Base-by-base conservation (phyloP, 768 basidiomycete genomes). In the Podaxis sp. region DNA sequence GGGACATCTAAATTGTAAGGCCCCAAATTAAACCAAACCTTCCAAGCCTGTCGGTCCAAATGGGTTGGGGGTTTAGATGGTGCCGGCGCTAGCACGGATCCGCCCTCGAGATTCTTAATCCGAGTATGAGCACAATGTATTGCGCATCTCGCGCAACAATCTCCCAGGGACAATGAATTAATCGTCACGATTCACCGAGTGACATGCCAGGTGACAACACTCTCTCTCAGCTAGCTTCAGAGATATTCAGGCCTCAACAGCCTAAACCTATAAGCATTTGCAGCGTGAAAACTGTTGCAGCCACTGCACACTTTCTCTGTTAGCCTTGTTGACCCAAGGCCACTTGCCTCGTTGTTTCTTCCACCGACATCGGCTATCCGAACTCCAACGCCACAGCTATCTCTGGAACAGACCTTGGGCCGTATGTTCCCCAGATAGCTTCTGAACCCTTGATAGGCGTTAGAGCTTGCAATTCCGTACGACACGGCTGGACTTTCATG, bases 351-450 rank as follows among this genome's bases (percentile, higher is more conserved):
- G 22, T 24, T 24, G 6, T 28, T 30, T 36, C 40, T 30, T 55
- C 22, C 60, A 62, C 41, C 41, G 53, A 46, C n/a, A 62, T 56
- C 60, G 41, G 60, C 53, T n/a, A 26, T 55, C 40, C 17, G 28
- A 44, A 10, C 40, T 55, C 52, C 28, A 40, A 61, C 17, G 22
- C 33, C 51, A 5, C 54, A 40, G 40, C 28, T 20, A 48, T 36
- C 54, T 17, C 40, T 44, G 48, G 33, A 48, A n/a, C 28, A n/a
- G 20, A 20, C 53, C 52, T 26, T 38, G 36, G 5, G 33, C 17
- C 11, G 20, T 46, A 44, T 51, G 20, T 20, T 46, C 33, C 51
- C 30, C 50, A 46, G 37, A 60, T 51, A 52, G 49, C 58, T 40
- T 33, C 22, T 2, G 50, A 20, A 37, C 60, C 60, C 60, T 62